Conservation (phyloP, 2,329 filamentous ascomycete genomes). For the Pseudogymnoascus sp. region DNA sequence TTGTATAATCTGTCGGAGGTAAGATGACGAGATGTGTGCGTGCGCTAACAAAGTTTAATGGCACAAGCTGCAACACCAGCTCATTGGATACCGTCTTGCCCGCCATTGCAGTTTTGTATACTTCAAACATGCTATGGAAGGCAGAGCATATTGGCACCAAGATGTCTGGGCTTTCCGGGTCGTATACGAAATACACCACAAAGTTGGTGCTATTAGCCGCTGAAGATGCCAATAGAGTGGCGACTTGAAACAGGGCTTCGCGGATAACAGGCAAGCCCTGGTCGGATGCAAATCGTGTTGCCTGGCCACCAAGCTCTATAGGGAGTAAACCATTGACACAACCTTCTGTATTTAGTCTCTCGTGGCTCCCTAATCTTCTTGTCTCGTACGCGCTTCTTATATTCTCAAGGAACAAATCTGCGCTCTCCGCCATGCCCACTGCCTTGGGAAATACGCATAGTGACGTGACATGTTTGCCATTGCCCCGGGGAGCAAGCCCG, state of each 20-base stretch:
- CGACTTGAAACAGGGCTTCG: constrained; percentile 22
- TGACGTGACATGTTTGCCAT: constrained; percentile 60
- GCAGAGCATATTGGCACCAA: constrained; percentile 63
- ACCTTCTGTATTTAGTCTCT: constrained; percentile 31
- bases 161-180: constrained; percentile 50
- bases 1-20: constrained; percentile 48
- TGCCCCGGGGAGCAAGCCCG: constrained; percentile 62
- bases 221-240: constrained; percentile 25
- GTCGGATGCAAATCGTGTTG: constrained; percentile 12
- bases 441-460: constrained; percentile 63
- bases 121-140: constrained; percentile 64
- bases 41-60: constrained; percentile 58
- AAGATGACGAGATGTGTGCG: constrained; percentile 54
- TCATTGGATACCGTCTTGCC: constrained; percentile 48
- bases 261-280: constrained; percentile 14
- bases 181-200: constrained; percentile 70
- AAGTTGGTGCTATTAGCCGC: constrained; percentile 44
- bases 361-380: constrained; percentile 61
- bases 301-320: constrained; percentile 31
- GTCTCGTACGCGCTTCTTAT: constrained; percentile 65
- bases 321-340: constrained; percentile 27
- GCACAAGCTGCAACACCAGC: constrained; percentile 69
- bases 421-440: constrained; percentile 52
- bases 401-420: constrained; percentile 56
- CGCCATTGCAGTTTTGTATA: constrained; percentile 44